phyloP scores from a whole-genome alignment of 148 eudicot species.

The Spergularia marina region DNA sequence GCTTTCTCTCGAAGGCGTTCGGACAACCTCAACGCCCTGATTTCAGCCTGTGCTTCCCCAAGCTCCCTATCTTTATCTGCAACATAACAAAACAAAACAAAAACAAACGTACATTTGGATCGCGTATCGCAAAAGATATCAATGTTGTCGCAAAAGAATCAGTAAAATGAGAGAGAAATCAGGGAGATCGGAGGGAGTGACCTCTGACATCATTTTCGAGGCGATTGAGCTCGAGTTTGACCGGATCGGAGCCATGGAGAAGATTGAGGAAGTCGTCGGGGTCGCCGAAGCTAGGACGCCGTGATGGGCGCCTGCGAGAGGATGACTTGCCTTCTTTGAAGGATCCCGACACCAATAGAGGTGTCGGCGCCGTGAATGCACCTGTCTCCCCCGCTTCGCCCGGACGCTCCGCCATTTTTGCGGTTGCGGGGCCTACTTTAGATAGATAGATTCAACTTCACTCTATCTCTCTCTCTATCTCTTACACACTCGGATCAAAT shows the following conservation, averaged over 20 bases:
- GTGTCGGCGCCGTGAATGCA: constrained; percentile 25
- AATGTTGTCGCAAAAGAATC: constrained; percentile 8
- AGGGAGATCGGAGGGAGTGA: constrained; percentile 38
- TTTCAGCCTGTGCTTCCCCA: constrained; percentile 78
- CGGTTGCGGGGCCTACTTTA: neutral
- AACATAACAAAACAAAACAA: constrained; percentile 12
- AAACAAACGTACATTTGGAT: neutral
- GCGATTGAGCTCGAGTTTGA: constrained; percentile 86
- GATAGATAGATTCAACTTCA: neutral
- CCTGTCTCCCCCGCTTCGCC: constrained; percentile 12
- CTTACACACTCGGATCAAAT: constrained; percentile 4
- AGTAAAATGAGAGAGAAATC: neutral
- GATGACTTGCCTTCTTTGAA: constrained; percentile 57
- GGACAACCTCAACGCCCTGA: constrained; percentile 67
- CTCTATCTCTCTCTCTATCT: neutral
- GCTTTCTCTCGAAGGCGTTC: constrained; percentile 87
- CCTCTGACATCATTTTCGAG: constrained; percentile 94
- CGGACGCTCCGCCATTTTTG: constrained; percentile 24
- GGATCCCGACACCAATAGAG: constrained; percentile 52
- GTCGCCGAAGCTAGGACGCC: constrained; percentile 68
- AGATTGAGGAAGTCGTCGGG: constrained; percentile 75
- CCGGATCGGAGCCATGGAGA: constrained; percentile 99
- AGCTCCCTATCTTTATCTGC: constrained; percentile 91
- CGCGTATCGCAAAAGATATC: neutral
- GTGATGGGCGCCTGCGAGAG: constrained; percentile 53